Conservation (phyloP, 2,329 filamentous ascomycete species). For the Ascosphaera apis region DNA sequence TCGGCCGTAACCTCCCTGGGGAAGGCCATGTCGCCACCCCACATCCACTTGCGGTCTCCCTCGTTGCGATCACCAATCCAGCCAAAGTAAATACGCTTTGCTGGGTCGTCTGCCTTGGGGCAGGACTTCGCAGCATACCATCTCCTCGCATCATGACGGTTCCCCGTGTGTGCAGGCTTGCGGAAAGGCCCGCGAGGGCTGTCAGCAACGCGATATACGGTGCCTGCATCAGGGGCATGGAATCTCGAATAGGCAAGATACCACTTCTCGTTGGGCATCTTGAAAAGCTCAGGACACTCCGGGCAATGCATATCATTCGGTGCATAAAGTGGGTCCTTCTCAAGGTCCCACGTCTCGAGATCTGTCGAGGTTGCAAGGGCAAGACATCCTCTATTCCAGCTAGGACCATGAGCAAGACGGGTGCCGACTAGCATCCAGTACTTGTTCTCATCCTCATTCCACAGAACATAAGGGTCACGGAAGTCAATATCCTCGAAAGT, state of each 20-base stretch:
- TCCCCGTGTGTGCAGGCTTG: conserved; percentile 13
- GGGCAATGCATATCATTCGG: conserved; percentile 17
- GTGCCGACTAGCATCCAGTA: conserved; percentile 19
- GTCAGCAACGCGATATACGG: conserved; percentile 16
- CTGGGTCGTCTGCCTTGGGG: conserved; percentile 8
- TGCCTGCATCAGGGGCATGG: conserved; percentile 15
- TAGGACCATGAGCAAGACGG: conserved; percentile 12
- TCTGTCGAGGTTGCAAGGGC: conserved; percentile 14
- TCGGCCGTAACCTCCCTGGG: conserved; percentile 13
- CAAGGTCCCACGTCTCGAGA: conserved; percentile 12
- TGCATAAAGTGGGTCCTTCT: conserved; percentile 13
- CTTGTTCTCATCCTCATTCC: conserved; percentile 10
- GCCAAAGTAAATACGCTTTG: conserved; percentile 13
- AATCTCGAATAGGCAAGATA: conserved; percentile 8
- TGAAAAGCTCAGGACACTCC: conserved; percentile 17
- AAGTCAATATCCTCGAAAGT: conserved; percentile 16
- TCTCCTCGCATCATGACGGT: conserved; percentile 14
- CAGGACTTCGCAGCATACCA: conserved; percentile 17
- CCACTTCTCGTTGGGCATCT: conserved; percentile 15
- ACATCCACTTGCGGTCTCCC: conserved; percentile 16
- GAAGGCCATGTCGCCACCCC: conserved; percentile 15
- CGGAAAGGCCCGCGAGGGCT: conserved; percentile 15
- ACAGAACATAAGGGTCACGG: conserved; percentile 16
- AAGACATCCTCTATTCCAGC: conserved; percentile 17
- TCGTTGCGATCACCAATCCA: conserved; percentile 15